Base-by-base conservation (phyloP, 306 rosid species). In the Quercus engelmannii region DNA sequence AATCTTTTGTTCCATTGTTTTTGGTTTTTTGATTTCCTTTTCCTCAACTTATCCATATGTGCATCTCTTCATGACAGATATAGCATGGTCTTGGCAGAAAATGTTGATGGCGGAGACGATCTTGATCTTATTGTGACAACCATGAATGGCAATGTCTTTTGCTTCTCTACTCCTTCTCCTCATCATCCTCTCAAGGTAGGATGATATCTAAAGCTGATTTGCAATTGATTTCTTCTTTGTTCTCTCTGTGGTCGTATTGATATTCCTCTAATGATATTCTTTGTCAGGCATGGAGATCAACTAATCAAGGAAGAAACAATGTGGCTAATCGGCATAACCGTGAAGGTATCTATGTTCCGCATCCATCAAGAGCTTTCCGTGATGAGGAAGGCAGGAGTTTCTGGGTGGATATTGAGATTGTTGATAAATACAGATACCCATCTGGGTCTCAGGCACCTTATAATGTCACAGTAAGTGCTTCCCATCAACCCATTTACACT, bases 41-140 rank as follows among this genome's bases (percentile, higher is more conserved):
- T 55, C n/a, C 46, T 18, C 41, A 74, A 72, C 54, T 80, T 43
- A 51, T 41, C 71, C 65, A 63, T 28, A 54, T n/a, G 28, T 67
- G 25, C 21, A 19, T 78, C 74, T 67, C 78, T 81, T 73, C 64
- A 23, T 86, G 80, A 55, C 97, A 96, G 99, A 86, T 96, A 96
- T 84, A 96, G 97, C 89, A 93, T 96, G 99, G 98, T 90, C 76
- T 82, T 96, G 78, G 99, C 99, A 25, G 99, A 96, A 86, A 96
- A 93, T 88, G 94, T 96, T 83, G 99, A 96, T 83, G 99, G 99
- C 52, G 99, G 99, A 70, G 99, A 96, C 82, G 99, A 93, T 86
- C 94, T 96, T 78, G 99, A 96, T 89, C 89, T 96, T 73, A 85
- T 96, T 73, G 97, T 96, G 83, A 71, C 98, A 52, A 93, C 99